Base-by-base conservation (phyloP, 495 filamentous ascomycete species). In the Polyplosphaeria fusca region DNA sequence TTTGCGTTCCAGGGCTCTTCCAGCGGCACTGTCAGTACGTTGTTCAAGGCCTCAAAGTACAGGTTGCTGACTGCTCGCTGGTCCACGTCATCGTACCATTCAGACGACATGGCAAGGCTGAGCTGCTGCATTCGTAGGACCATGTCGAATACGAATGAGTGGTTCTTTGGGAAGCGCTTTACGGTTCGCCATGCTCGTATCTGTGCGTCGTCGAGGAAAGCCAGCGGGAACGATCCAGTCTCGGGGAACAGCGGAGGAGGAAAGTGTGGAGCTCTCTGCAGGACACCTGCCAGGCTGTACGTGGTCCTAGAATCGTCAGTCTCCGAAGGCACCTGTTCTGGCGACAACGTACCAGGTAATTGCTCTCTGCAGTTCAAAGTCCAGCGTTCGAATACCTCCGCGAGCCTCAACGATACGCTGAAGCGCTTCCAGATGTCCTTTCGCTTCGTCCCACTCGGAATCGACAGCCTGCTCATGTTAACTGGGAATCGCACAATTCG, bases 101-200 rank as follows among this genome's bases (percentile, higher is more conserved):
- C 55, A 3, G 44, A 25, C n/a, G 48, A 43, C 2, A 28, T 46
- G 12, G 61, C 48, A 5, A 64, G 50, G 1, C 44, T 47, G 2
- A 64, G 40, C 26, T 64, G 55, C 20, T 64, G 61, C 13, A 64
- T 18, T 22, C 44, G 42, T 18, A 45, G 38, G 9, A 60, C 50
- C 18, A 55, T 46, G 16, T 64, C 61, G 40, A 59, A 64, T 7
- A 60, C 35, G 45, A 54, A 64, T 9, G 55, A 42, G 22, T 30
- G 50, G 28, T 59, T 47, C 32, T 64, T 64, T 2, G 61, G 61
- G 16, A 64, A 42, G 11, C 53, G 47, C 46, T 64, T 64, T 11
- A 60, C 38, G 1, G 61, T 64, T 9, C 55, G 55, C 61, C 61
- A 64, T 7, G 61, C 61, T 1, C 49, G 55, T 20, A 64, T 55